These are phyloP conservation scores for Ampelomyces quisqualis DNA, from an alignment of 2,329 filamentous ascomycete species.

Conservation along the genomic window DNA sequence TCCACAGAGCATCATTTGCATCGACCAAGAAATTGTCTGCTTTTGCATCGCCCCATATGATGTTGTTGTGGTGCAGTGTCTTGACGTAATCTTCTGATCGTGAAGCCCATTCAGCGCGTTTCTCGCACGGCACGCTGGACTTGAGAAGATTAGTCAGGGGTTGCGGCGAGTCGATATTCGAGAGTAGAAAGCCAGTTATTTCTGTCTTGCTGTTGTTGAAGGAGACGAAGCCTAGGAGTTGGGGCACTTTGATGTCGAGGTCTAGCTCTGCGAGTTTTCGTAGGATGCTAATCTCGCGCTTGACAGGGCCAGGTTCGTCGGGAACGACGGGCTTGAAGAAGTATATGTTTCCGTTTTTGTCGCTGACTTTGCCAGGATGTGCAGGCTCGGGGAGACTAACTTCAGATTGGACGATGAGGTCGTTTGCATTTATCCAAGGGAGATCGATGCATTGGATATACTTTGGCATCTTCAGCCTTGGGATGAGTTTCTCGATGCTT, in stretches of 20 bases:
- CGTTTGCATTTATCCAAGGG: slow-evolving; percentile 17
- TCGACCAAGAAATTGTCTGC: slow-evolving; percentile 46
- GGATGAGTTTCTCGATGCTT: slow-evolving; percentile 15
- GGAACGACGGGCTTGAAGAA: slow-evolving; percentile 23
- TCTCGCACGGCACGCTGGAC: slow-evolving; percentile 8
- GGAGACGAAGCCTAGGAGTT: slow-evolving; percentile 13
- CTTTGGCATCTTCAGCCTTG: slow-evolving; percentile 16
- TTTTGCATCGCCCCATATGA: slow-evolving; percentile 34
- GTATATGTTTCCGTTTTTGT: slow-evolving; percentile 3
- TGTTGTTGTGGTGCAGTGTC: slow-evolving; percentile 13
- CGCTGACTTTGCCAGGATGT: slow-evolving; percentile 17
- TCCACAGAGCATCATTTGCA: slow-evolving; percentile 39
- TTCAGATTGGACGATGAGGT: slow-evolving; percentile 19
- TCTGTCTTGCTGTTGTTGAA: slow-evolving; percentile 13
- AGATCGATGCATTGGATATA: slow-evolving; percentile 21
- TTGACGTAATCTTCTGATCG: slow-evolving; percentile 14
- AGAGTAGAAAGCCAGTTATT: slow-evolving; percentile 15
- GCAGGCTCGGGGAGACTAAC: slow-evolving; percentile 19
- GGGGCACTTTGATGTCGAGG: slow-evolving; percentile 15
- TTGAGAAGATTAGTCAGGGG: slow-evolving; percentile 17
- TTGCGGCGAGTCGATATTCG: slow-evolving; percentile 10
- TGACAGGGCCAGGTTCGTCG: slow-evolving; percentile 13
- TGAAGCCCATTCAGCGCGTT: slow-evolving; percentile 13
- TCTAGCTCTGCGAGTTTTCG: slow-evolving; percentile 10
- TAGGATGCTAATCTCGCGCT: slow-evolving; percentile 20